These are phyloP conservation scores for Penicillium hesseltinei DNA, from an alignment of 2,329 filamentous ascomycete genomes.

Conservation along the genomic window DNA sequence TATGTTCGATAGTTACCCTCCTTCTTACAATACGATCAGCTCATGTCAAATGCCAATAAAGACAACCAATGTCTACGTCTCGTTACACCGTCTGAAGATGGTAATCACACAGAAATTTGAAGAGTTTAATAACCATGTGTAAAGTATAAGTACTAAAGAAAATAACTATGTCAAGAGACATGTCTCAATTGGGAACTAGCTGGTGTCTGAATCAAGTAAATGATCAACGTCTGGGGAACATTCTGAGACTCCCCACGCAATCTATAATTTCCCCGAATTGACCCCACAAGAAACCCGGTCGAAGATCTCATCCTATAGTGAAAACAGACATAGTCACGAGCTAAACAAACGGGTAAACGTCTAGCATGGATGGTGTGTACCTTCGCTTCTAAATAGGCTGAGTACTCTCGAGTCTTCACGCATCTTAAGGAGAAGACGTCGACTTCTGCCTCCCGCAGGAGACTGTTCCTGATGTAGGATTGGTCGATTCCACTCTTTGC, in stretches of 20 bases:
- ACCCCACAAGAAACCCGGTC: not conserved
- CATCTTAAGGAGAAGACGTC: slow-evolving; percentile 14
- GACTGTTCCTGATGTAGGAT: slow-evolving; percentile 8
- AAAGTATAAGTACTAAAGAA: not conserved
- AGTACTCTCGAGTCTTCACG: slow-evolving; percentile 12
- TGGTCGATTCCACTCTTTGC: slow-evolving; percentile 2
- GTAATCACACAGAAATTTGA: slow-evolving; percentile 35
- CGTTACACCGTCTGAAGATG: slow-evolving; percentile 36
- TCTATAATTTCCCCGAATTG: not conserved
- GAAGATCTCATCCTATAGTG: not conserved
- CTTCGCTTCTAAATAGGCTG: not conserved
- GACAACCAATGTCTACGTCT: slow-evolving; percentile 37
- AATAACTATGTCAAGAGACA: not conserved
- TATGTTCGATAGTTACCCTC: too few relatives aligned
- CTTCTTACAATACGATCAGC: too few relatives aligned
- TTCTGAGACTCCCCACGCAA: not conserved
- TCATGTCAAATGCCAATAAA: too few relatives aligned
- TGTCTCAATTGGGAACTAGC: not conserved
- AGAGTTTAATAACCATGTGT: slow-evolving; percentile 14
- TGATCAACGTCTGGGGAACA: not conserved
- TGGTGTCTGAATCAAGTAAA: not conserved
- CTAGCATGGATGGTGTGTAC: not conserved
- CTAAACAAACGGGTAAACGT: not conserved
- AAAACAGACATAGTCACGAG: not conserved
- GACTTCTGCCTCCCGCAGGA: slow-evolving; percentile 10